Base-by-base conservation (phyloP, 257 asterid genomes). In the Lycium barbarum region DNA sequence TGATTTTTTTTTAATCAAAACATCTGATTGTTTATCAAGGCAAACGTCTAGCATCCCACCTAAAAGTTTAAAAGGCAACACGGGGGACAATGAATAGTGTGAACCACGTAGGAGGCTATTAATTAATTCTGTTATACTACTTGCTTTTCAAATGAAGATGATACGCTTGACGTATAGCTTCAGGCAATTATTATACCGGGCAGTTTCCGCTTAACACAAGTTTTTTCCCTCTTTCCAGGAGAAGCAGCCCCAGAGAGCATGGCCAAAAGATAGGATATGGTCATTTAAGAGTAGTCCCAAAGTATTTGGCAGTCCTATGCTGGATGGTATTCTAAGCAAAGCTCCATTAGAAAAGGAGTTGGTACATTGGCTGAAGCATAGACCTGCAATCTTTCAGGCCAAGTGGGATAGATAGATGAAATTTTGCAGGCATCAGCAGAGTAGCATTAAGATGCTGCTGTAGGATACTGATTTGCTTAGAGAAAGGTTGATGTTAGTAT, bases 241-340 rank as follows among this genome's bases (percentile, higher is more conserved):
- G 90, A 97, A 92, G 91, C 98, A 93, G 84, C 91, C 93, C 1
- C 98, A 97, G 91, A 91, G 95, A 90, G 87, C 97, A 2, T 97
- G 99, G 99, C 98, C 99, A 0, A 97, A 92, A 91, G 99, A 94
- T 81, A 84, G 92, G 57, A 94, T 97, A 87, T 97, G 99, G 99
- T 90, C 98, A 43, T 97, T 93, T 92, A 92, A 90, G 86, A 90
- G 89, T 88, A 83, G 85, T 47, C 89, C 88, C 10, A 93, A 89
- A 89, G 62, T 97, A 2, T 84, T 95, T 12, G 99, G 99, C 47
- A 95, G 97, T 83, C 99, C 99, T 4, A 94, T 93, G 97, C 83
- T 97, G 49, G 99, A 97, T 84, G 93, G 96, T 11, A 90, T 93
- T 49, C 82, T 97, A 84, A 85, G 90, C 85, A 92, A 91, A 74